A percentile compares a stretch with the other conserved stretches of the same genome.
Evolutionary conservation across 192 early-diverging fungal species (phyloP).

Genomic region (Haplosporangium gracile): DNA sequence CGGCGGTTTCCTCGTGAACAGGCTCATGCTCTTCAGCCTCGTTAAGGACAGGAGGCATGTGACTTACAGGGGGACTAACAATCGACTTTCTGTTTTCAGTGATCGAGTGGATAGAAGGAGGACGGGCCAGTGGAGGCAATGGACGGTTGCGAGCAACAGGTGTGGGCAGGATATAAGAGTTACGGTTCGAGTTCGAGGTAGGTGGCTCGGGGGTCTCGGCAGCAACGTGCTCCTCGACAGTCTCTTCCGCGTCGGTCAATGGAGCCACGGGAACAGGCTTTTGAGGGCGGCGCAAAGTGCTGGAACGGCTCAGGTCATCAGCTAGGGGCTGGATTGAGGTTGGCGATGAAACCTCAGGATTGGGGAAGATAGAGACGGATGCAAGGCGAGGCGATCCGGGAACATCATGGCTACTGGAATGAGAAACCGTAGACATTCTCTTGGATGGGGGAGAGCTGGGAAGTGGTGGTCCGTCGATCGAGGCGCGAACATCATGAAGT

Average conservation of each 20-base stretch:
- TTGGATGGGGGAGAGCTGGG: slow-evolving; percentile 40
- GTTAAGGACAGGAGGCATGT: slow-evolving; percentile 31
- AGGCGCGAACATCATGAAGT: slow-evolving; percentile 5
- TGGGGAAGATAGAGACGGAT: background rate
- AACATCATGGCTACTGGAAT: slow-evolving; percentile 31
- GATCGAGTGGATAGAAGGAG: slow-evolving; percentile 49
- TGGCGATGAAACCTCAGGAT: slow-evolving; percentile 16
- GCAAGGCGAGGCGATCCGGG: slow-evolving; percentile 29
- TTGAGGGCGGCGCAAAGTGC: slow-evolving; percentile 29
- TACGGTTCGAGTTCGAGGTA: slow-evolving; percentile 24
- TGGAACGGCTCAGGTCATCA: slow-evolving; percentile 36
- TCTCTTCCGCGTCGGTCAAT: slow-evolving; percentile 21
- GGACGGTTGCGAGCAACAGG: slow-evolving; percentile 40
- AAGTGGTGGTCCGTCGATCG: slow-evolving; percentile 35
- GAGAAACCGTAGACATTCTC: slow-evolving; percentile 32
- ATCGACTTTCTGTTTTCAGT: slow-evolving; percentile 29
- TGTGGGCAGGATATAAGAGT: slow-evolving; percentile 41
- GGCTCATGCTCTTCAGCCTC: slow-evolving; percentile 18
- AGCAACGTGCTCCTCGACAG: background rate
- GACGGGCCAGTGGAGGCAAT: slow-evolving; percentile 52
- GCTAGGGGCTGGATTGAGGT: background rate
- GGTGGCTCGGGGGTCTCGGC: background rate
- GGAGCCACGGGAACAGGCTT: slow-evolving; percentile 48
- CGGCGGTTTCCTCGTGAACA: background rate
- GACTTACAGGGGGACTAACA: slow-evolving; percentile 1